phyloP scores from a whole-genome alignment of 2,329 filamentous ascomycete species.

The Tolypocladium amazonense region DNA sequence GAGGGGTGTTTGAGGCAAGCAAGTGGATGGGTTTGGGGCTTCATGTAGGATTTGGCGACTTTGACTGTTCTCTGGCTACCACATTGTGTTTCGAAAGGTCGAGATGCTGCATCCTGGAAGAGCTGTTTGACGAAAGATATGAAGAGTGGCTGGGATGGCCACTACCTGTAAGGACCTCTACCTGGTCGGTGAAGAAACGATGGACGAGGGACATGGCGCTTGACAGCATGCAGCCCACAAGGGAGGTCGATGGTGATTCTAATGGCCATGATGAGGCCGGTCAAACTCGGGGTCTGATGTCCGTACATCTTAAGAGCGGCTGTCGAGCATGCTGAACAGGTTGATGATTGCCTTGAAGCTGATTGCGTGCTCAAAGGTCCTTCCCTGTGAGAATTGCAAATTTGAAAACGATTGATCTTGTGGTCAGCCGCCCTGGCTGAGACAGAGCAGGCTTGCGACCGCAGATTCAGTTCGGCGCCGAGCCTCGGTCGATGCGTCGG shows the following conservation, averaged over 20 bases:
- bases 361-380: constrained; percentile 14
- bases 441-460: constrained; percentile 22
- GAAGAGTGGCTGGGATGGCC: too few species aligned
- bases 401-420: not conserved
- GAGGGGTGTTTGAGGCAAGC: not conserved
- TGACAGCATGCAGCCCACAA: not conserved
- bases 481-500: constrained; percentile 10
- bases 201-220: not conserved
- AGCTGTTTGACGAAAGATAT: not conserved
- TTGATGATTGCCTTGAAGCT: constrained; percentile 8
- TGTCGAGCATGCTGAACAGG: too few species aligned
- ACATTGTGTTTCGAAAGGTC: not conserved
- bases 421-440: constrained; percentile 19
- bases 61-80: not conserved
- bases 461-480: constrained; percentile 22
- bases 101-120: not conserved
- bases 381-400: not conserved
- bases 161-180: too few species aligned
- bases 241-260: not conserved
- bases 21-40: not conserved
- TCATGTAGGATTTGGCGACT: not conserved
- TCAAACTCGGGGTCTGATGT: too few species aligned
- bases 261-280: not conserved
- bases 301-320: too few species aligned
- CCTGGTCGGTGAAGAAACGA: not conserved